Conservation (phyloP, 73 alveolate genomes). For the Paramecium primaurelia region DNA sequence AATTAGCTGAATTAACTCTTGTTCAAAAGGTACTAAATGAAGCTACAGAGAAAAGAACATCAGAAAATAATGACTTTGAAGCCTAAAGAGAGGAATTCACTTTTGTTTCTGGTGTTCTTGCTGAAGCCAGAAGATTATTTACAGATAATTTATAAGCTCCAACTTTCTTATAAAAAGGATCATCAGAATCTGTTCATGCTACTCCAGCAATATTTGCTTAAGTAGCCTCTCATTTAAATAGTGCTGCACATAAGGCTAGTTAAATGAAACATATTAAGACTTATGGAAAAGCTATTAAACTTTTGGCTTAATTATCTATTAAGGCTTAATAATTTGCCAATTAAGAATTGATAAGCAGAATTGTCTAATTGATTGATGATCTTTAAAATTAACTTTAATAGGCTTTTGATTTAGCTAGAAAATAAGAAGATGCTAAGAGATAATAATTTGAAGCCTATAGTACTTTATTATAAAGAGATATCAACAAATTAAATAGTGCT, state of each 20-base stretch:
- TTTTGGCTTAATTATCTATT: constrained; percentile 2
- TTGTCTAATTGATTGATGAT: constrained; percentile 18
- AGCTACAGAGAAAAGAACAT: neutral
- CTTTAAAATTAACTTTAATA: constrained; percentile 40
- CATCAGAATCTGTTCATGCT: neutral
- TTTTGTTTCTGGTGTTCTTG: constrained; percentile 46
- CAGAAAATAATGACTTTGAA: neutral
- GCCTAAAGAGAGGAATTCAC: constrained; percentile 38
- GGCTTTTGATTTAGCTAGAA: constrained; percentile 52
- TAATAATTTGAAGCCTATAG: neutral
- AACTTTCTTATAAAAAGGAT: neutral
- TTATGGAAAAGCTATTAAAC: constrained; percentile 46
- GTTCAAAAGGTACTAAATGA: neutral
- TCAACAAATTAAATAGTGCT: constrained; percentile 36
- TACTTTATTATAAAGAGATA: neutral
- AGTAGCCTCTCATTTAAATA: constrained; percentile 47
- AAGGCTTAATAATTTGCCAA: constrained; percentile 6
- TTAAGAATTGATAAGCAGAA: constrained; percentile 9
- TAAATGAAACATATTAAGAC: constrained; percentile 54
- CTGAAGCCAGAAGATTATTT: constrained; percentile 62
- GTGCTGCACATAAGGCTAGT: constrained; percentile 46
- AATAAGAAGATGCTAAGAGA: constrained; percentile 11
- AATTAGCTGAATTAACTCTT: neutral
- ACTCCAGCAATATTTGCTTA: neutral
- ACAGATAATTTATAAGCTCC: constrained; percentile 50